Evolutionary conservation across 768 basidiomycete genomes (phyloP), one percentile per base, ranked within the genome.

Genomic region (Serendipita indica): DNA sequence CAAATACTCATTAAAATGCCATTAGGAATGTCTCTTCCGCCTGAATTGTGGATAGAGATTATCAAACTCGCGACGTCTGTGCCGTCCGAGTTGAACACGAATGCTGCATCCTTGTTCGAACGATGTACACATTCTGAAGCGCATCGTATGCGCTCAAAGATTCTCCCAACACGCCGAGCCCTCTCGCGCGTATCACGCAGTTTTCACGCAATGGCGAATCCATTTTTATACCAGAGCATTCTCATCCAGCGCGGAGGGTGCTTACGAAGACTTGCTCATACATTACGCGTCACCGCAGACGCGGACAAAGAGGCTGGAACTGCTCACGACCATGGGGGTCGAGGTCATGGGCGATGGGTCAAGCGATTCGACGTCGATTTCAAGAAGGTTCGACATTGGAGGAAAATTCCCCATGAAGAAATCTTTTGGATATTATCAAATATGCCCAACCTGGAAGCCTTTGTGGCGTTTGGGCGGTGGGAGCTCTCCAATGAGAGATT

Each of bases 31-130:
- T 43, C 41, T 43, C 32, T 54, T 1, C 49, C 49, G 16, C 25
- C 49, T 10, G 49, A 54, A 30, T 54, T 54, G n/a, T 54, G 49
- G 49, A 20, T 54, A 16, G 22, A 54, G 3, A 54, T 54, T 28
- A 7, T 54, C 7, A 28, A 54, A 18, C 22, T 54, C 32, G 49
- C 49, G 7, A 25, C 22, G 7, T 20, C 32, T 16, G 32, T 54
- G 22, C 49, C 49, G n/a, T 20, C 22, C 22, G 49, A 54, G 49
- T 30, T 54, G 22, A 54, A 54, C n/a, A 1, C 49, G 30, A 54
- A 28, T 27, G 49, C 49, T 20, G 7, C 49, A 54, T 54, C 49
- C 32, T 10, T 54, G n/a, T 54, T 54, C 49, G 49, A 54, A 12
- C 10, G 49, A 16, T 30, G 22, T 33, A 16, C 16, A n/a, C 49